Evolutionary conservation across 306 rosid genomes (phyloP).

Genomic region (barrel medic (Medicago truncatula)): DNA sequence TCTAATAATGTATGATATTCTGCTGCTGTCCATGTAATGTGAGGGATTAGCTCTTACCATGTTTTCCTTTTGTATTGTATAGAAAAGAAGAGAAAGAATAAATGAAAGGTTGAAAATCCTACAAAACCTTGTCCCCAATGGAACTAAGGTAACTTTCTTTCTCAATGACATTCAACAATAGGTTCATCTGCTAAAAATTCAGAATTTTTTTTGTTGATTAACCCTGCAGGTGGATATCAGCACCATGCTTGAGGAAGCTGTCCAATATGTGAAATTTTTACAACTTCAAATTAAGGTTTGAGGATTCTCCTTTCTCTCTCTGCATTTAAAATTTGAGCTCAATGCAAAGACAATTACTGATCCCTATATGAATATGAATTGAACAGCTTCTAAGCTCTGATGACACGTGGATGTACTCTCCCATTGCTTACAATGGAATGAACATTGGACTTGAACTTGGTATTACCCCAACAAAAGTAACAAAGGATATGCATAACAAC

Average conservation of each 20-base stretch:
- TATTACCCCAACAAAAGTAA: slow-evolving; percentile 39
- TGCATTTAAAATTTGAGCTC: neutral
- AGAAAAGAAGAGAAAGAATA: slow-evolving; percentile 88
- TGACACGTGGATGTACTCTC: slow-evolving; percentile 92
- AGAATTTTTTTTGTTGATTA: neutral
- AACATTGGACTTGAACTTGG: slow-evolving; percentile 61
- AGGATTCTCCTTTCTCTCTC: neutral
- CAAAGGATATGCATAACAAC: slow-evolving; percentile 6
- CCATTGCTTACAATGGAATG: slow-evolving; percentile 76
- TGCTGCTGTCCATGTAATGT: neutral
- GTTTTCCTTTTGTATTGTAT: slow-evolving; percentile 34
- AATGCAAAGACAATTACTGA: slow-evolving; percentile 1
- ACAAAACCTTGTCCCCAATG: slow-evolving; percentile 80
- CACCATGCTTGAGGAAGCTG: slow-evolving; percentile 95
- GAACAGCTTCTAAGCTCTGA: slow-evolving; percentile 82
- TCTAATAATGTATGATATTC: too few species aligned
- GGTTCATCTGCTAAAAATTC: neutral
- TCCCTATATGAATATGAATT: neutral
- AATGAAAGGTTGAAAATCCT: slow-evolving; percentile 75
- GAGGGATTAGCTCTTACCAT: neutral
- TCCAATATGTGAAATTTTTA: slow-evolving; percentile 77
- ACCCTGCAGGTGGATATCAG: slow-evolving; percentile 70
- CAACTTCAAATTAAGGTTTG: slow-evolving; percentile 83
- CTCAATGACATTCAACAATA: neutral
- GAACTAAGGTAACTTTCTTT: slow-evolving; percentile 67